Evolutionary conservation across 176 grass and related monocot genomes (phyloP).

Genomic region (Triticum turgidum): DNA sequence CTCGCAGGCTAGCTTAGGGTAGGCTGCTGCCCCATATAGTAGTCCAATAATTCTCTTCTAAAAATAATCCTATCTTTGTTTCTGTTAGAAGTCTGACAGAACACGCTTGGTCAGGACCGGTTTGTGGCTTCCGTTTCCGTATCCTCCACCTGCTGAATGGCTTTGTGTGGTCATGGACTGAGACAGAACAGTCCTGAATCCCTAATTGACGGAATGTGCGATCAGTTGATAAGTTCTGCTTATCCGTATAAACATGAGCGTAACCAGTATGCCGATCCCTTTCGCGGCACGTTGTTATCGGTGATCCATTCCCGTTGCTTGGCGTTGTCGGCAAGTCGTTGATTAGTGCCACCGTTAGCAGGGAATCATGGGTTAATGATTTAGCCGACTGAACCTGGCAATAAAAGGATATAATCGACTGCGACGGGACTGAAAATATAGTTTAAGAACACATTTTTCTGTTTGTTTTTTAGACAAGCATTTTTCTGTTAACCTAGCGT

Average conservation of each 20-base stretch:
- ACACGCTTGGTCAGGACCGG: constrained; percentile 4
- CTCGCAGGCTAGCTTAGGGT: not conserved
- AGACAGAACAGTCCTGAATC: not conserved
- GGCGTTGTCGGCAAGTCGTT: not conserved
- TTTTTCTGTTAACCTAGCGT: no score
- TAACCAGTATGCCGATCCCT: constrained; percentile 6
- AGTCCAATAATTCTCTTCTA: not conserved
- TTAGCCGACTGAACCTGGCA: not conserved
- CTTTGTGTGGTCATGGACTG: not conserved
- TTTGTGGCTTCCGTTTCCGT: constrained; percentile 25
- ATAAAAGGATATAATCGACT: not conserved
- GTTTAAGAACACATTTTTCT: no score
- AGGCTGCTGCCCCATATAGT: not conserved
- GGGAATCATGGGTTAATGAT: not conserved
- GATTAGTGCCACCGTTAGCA: constrained; percentile 15
- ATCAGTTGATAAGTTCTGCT: not conserved
- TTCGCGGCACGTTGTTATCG: constrained; percentile 30
- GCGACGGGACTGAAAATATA: not conserved
- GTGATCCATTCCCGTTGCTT: constrained; percentile 14
- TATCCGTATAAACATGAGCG: not conserved
- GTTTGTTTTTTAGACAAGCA: no score
- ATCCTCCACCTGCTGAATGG: not conserved
- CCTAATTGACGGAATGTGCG: not conserved
- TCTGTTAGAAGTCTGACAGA: not conserved
- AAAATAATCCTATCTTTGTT: not conserved